These are phyloP conservation scores for Aspergillus funiculosus DNA, from an alignment of 495 filamentous ascomycete genomes.

Conservation along the genomic window DNA sequence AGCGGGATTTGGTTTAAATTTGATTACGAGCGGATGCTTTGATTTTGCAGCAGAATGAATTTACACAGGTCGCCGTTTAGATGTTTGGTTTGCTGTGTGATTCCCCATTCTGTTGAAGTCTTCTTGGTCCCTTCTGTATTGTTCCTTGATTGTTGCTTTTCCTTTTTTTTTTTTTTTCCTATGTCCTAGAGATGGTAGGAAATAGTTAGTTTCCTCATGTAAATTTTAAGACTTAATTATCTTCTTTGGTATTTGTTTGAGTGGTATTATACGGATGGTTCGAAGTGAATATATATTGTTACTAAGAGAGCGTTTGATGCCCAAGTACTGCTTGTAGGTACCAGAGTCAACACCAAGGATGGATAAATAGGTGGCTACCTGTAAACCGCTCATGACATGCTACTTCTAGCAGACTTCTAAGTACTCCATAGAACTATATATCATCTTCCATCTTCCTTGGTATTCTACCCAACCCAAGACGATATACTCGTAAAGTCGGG, in stretches of 20 bases:
- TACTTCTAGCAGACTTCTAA: no score
- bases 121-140: conserved; percentile 19
- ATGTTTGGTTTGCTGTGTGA: neutral
- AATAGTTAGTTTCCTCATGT: conserved; percentile 24
- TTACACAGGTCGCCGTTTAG: neutral
- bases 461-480: no score
- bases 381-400: no score
- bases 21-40: conserved; percentile 1
- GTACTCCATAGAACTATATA: no score
- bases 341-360: no score
- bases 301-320: no score
- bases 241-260: neutral
- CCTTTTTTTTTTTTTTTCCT: conserved; percentile 15
- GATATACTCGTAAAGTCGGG: no score
- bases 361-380: no score
- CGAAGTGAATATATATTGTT: no score
- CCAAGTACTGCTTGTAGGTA: conserved; percentile 1
- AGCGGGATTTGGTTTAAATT: conserved; percentile 83
- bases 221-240: conserved; percentile 15
- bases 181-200: conserved; percentile 27
- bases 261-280: no score
- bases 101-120: conserved; percentile 5
- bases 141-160: conserved; percentile 14
- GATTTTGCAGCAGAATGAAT: conserved; percentile 5
- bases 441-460: no score